Base-by-base conservation (phyloP, 139 green algal species). In the Desmodesmus armatus region DNA sequence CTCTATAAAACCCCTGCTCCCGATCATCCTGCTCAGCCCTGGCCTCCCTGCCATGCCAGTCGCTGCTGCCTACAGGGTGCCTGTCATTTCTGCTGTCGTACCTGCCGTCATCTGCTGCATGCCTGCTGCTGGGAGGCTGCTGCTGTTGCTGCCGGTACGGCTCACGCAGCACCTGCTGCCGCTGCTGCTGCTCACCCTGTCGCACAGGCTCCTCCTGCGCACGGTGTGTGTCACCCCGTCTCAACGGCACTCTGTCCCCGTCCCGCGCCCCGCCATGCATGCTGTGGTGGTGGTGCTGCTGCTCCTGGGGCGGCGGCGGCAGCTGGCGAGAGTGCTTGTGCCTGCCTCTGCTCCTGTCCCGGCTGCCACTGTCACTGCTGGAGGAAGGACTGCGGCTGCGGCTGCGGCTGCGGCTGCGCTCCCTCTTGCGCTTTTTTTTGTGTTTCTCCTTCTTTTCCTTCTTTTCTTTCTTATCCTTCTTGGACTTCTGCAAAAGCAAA, bases 381-480 rank as follows among this genome's bases (percentile, higher is more conserved):
- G n/a, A n/a, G n/a, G n/a, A n/a, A n/a, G n/a, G n/a, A n/a, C 51
- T 67, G 33, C 74, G 49, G 33, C 47, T 51, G 51, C 51, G 49
- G n/a, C 21, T 81, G 35, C 25, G 35, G 74, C 49, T 31, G n/a
- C 15, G n/a, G 13, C 49, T 47, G 39, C 37, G 58, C 58, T 58
- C 43, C n/a, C 37, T 43, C 29, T 40, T 29, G 41, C 1, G 44
- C 31, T 80, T 63, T 19, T 47, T 19, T 15, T 9, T 31, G n/a
- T 55, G 58, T 15, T 69, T 58, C 3, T 83, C 72, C 73, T 87
- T 80, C 39, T 80, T 80, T 4, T 62, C 63, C 47, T 85, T 79
- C 65, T 87, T 47, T 13, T 58, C 33, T 35, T 58, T 33, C 3
- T 53, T 55, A 15, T 77, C 39, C 37, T 77, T 77, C 3, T 58